Base-by-base conservation (phyloP, 192 early-diverging fungal genomes). In the Rhizoclosmatium sp. region DNA sequence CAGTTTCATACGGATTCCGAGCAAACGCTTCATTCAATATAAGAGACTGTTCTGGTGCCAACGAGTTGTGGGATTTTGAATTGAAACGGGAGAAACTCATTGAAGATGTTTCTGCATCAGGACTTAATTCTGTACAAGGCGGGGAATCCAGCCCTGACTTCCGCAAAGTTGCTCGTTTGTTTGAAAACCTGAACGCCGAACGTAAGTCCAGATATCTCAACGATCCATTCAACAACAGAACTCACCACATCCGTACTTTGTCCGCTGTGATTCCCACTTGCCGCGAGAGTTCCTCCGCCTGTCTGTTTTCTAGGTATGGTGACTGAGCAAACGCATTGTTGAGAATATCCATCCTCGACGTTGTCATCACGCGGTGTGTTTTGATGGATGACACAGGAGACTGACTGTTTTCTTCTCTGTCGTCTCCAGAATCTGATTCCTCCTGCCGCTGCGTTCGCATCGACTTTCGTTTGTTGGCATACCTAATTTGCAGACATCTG, bases 1-100 rank as follows among this genome's bases (percentile, higher is more conserved):
- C 65, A 9, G 65, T 44, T 68, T 68, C 65, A 47, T 68, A 68
- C 40, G 65, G 42, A 21, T 16, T 68, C 44, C 65, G 31, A 3
- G 21, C 5, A 42, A 68, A 68, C 4, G 65, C 40, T 9, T 39
- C 65, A 46, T 68, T 68, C 21, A 68, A 42, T 7, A 68, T 68
- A 12, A 12, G 40, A 10, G 40, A 47, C 21, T 68, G 65, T 3
- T 68, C 65, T 7, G 51, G 9, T 21, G 65, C 5, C 60, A 62
- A 62, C 9, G 21, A 7, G 60, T 9, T 19, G 39, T 62, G 9
- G 4, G 60, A 31, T 9, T 23, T 9, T 7, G 21, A 7, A 21
- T 23, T 54, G 5, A 16, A 16, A 16, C 51, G 51, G 51, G 51
- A 16, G 51, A 54, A 12, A 54, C 51, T 54, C 5, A 16, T 12